These are phyloP conservation scores for Chaetomiaceae sp. DNA, from an alignment of 2,329 filamentous ascomycete genomes.

Conservation along the genomic window DNA sequence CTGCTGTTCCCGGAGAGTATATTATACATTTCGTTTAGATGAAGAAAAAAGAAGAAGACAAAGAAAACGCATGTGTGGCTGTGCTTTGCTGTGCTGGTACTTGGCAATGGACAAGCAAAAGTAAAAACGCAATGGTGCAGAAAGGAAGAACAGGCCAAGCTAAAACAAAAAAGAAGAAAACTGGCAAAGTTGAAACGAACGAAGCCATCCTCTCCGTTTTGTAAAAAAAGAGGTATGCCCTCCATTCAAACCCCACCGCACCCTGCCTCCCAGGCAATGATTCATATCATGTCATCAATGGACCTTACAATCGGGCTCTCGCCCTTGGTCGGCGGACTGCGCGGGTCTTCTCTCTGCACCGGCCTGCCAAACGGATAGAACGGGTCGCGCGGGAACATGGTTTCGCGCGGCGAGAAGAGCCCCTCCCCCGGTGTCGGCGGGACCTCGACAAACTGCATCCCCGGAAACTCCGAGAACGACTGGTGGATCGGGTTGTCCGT, in stretches of 20 bases:
- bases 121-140: too few relatives aligned
- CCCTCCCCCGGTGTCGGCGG: slow-evolving; percentile 49
- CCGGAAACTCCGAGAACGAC: slow-evolving; percentile 38
- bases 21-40: slow-evolving; percentile 34
- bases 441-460: slow-evolving; percentile 49
- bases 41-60: slow-evolving; percentile 4
- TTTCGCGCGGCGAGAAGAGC: slow-evolving; percentile 49
- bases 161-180: background rate
- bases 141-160: too few relatives aligned
- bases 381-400: slow-evolving; percentile 50
- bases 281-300: slow-evolving; percentile 70
- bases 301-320: slow-evolving; percentile 71
- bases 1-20: background rate
- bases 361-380: slow-evolving; percentile 50
- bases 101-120: too few relatives aligned
- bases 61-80: background rate
- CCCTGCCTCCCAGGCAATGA: too few relatives aligned
- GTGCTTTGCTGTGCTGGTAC: background rate
- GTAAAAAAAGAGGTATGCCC: too few relatives aligned
- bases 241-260: too few relatives aligned
- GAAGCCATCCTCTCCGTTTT: too few relatives aligned
- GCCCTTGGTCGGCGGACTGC: slow-evolving; percentile 69
- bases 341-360: slow-evolving; percentile 55
- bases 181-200: too few relatives aligned
- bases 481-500: slow-evolving; percentile 61